Evolutionary conservation across 495 filamentous ascomycete genomes (phyloP), one percentile per base, ranked within the genome.

Genomic region (Neurospora pannonica): DNA sequence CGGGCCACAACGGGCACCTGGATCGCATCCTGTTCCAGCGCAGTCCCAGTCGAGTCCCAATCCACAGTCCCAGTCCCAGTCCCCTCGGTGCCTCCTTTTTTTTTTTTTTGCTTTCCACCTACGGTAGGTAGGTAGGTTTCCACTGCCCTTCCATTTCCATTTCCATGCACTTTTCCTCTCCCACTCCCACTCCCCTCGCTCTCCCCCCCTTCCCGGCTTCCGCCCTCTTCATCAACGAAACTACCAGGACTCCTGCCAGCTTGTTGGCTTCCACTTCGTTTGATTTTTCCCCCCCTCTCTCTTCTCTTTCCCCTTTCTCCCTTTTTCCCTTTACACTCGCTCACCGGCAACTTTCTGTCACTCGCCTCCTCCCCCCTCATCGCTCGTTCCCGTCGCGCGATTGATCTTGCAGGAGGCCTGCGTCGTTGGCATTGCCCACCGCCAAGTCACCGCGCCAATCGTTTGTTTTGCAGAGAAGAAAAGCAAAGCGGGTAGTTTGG

Each of bases 281-380:
- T 76, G 75, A 76, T 74, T 79, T 80, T 75, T 74, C 60, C 34
- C 72, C 74, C 72, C 79, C 78, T 74, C 75, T 74, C 67, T 36
- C 70, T 72, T 71, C 71, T 74, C 48, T 60, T 72, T 77, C 73
- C 71, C 36, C 71, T 71, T 76, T 73, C 75, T 78, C 75, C 74
- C 75, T 73, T 71, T 36, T 75, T 34, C 34, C 67, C 67, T 72
- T 77, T 77, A 82, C 76, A 77, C 75, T 48, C 76, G 71, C 71
- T 73, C 43, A 60, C 70, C 38, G 48, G 54, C 54, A 67, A 67
- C 54, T 19, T 34, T 9, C 60, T 40, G 39, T 81, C 79, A 48
- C 77, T 80, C 79, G 72, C 80, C 81, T 72, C 72, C 43, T 72
- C 54, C 75, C 72, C 67, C 71, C 73, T 74, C 75, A 72, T 74